Base-by-base conservation (phyloP, 108 stramenopile genomes). In the Skeletonema grethae region DNA sequence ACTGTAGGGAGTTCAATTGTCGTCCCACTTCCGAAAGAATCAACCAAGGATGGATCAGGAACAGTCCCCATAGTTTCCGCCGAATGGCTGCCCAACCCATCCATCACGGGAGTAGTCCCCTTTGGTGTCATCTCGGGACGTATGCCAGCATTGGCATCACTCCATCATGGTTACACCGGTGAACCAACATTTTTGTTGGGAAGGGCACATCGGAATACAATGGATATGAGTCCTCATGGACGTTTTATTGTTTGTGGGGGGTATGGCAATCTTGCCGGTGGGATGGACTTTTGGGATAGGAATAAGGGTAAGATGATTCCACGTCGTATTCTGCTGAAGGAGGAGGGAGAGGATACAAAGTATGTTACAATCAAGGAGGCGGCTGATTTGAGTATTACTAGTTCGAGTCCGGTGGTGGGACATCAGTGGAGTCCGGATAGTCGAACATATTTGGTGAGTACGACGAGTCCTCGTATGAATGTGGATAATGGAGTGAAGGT, bases 281-380 rank as follows among this genome's bases (percentile, higher is more conserved):
- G 87, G 63, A 97, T 99, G 95, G 95, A 95, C 35, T 97, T 98
- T 76, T 99, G 97, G 96, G 98, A 99, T 84, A 69, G 88, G 30
- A 96, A 97, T 79, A 96, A 97, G 72, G 67, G 65, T 8, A 95
- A 92, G 46, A 68, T 76, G 64, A 87, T 95, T 28, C 88, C 87
- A 1, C 82, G 87, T 30, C 80, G 72, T 59, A 60, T 88, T 15
- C 57, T 88, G 32, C 4, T 34, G 22, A 84, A 69, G 9, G 70
- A 74, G 71, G 35, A 75, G n/a, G 57, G 24, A 10, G 22, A 15
- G 24, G 56, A 36, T 25, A 55, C 30, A 3, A 67, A 73, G 39
- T 72, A 72, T 57, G 77, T 79, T 10, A 69, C 82, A 24, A 65
- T 77, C 34, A 77, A 64, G 57, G 71, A 80, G 70, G 65, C 67